A percentile compares a stretch with the other conserved stretches of the same genome.
Conservation (phyloP, 2,329 filamentous ascomycete genomes). For the Scedosporium dehoogii region DNA sequence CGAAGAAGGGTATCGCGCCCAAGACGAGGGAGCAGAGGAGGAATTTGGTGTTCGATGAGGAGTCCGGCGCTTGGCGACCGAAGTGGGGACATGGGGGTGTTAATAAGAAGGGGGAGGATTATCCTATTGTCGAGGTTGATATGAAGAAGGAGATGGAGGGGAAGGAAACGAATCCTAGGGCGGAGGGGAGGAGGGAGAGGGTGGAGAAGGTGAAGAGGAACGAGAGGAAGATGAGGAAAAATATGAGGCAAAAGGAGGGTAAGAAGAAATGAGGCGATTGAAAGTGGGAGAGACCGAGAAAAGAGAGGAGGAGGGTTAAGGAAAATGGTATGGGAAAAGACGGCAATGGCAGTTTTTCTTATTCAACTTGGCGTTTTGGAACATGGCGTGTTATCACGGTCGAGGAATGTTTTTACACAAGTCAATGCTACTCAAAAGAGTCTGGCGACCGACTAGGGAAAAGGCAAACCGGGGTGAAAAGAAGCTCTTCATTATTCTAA, state of each 20-base stretch:
- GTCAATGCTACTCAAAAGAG: background rate
- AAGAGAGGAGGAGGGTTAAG: background rate
- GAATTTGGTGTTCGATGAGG: constrained; percentile 77
- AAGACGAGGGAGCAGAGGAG: constrained; percentile 68
- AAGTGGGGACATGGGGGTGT: constrained; percentile 93
- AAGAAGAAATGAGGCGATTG: constrained; percentile 8
- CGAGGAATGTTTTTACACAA: background rate
- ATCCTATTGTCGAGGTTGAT: constrained; percentile 91
- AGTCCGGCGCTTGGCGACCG: constrained; percentile 76
- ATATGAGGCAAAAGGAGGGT: constrained; percentile 36
- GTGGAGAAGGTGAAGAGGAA: constrained; percentile 63
- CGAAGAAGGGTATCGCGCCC: constrained; percentile 91
- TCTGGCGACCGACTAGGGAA: no score
- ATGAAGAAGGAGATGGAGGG: constrained; percentile 56
- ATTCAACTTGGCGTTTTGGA: background rate
- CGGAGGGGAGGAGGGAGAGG: constrained; percentile 53
- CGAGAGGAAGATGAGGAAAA: constrained; percentile 59
- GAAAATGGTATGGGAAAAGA: background rate
- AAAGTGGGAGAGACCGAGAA: background rate
- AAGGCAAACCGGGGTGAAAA: no score
- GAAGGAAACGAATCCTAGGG: constrained; percentile 51
- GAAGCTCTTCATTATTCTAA: background rate
- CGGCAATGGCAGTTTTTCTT: background rate
- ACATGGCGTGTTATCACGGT: background rate
- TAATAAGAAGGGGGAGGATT: constrained; percentile 72